Percentiles rank a stretch among this genome's conserved stretches.
These are phyloP conservation scores for Solanum hybrid DNA, from an alignment of 305 asterid species.

Conservation along the genomic window DNA sequence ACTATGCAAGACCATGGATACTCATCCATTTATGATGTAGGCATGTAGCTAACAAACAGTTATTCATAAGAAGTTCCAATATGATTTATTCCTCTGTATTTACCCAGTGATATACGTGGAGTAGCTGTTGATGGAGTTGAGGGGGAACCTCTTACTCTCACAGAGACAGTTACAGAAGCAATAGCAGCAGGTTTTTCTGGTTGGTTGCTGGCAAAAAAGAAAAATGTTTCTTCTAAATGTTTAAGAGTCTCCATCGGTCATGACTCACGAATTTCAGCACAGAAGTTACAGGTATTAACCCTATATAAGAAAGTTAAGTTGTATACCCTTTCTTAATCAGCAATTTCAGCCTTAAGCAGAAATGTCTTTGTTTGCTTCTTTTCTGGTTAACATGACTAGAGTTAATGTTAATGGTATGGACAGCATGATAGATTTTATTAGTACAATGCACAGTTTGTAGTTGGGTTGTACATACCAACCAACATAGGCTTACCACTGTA, in stretches of 20 bases:
- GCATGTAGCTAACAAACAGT: not conserved
- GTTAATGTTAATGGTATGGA: not conserved
- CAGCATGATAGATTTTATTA: not conserved
- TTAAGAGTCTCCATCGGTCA: conserved; percentile 88
- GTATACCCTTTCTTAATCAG: not conserved
- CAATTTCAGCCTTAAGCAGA: not conserved
- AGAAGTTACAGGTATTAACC: conserved; percentile 64
- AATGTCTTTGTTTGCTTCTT: not conserved
- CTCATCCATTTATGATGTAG: not conserved
- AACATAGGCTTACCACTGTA: not conserved
- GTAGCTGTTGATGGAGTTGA: conserved; percentile 94
- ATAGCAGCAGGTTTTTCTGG: conserved; percentile 91
- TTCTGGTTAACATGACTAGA: not conserved
- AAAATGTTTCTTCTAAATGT: conserved; percentile 38
- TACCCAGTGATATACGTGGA: conserved; percentile 89
- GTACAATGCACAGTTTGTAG: not conserved
- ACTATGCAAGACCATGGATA: not conserved
- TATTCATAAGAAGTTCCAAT: not conserved
- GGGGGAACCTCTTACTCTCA: conserved; percentile 79
- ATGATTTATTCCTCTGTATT: not conserved
- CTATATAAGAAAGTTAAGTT: not conserved
- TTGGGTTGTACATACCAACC: not conserved
- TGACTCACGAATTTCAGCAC: conserved; percentile 93
- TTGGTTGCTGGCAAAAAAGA: conserved; percentile 76
- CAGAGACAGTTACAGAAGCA: conserved; percentile 90